Base-by-base conservation (phyloP, 257 asterid genomes). In the Solanum bulbocastanum region DNA sequence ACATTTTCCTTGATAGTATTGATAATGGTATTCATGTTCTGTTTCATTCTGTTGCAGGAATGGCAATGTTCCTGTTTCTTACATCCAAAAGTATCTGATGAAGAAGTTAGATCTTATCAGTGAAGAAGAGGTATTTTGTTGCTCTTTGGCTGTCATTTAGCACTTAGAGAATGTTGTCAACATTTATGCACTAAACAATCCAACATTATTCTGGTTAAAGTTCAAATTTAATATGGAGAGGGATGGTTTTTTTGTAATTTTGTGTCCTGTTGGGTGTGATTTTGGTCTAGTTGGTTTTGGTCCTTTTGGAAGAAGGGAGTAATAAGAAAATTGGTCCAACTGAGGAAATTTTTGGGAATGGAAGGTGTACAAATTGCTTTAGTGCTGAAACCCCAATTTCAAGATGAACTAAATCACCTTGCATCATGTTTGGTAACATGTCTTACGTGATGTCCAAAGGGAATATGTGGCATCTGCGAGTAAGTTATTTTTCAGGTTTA, bases 61-160 rank as follows among this genome's bases (percentile, higher is more conserved):
- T 91, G 98, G 98, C 71, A 93, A 87, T 79, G 89, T 97, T 86
- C 94, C 98, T 1, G 93, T 92, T 91, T 93, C 94, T 65, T 89
- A 85, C 87, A 89, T 94, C 87, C 95, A 92, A 36, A 92, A 92
- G 87, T 94, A 94, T 91, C 93, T 94, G 86, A 88, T 83, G 90
- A 87, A 74, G 89, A 93, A 94, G 91, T 96, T 91, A 87, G 94
- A 93, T 87, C 99, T 97, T 52, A 74, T 91, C 35, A 92, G 86
- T 87, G 98, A 95, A 91, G 98, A 93, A 18, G 99, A 96, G 99
- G 99, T 97, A 90, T 4, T 73, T 86, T 86, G 16, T 66, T 86
- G 74, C 36, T 49, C 52, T 73, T 33, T 49, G 32, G 85, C 37
- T 86, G 5, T 5, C 74, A 74, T 22, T 81, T 81, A 81, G 27